A percentile compares a stretch with the other conserved stretches of the same genome.
Conservation (phyloP, 306 rosid genomes). For the Cotoneaster glaucophyllus region DNA sequence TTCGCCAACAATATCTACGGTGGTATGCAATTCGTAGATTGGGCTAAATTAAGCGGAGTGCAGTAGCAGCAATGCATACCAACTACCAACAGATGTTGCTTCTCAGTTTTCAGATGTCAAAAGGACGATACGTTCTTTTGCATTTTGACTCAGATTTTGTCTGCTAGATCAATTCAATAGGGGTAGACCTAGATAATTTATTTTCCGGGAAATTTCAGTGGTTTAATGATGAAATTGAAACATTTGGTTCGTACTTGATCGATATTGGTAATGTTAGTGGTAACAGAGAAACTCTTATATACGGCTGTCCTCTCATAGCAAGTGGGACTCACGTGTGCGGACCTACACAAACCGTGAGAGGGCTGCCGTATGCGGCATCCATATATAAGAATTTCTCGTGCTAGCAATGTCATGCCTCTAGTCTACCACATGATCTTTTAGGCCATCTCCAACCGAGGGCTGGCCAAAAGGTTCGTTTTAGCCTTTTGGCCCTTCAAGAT, state of each 20-base stretch:
- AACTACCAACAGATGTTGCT: background rate
- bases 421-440: background rate
- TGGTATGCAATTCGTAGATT: constrained; percentile 94
- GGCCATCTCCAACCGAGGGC: too few species aligned
- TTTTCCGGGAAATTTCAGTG: background rate
- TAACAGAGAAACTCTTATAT: background rate
- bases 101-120: background rate
- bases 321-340: background rate
- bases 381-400: background rate
- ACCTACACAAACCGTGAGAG: background rate
- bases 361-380: background rate
- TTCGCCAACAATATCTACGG: constrained; percentile 90
- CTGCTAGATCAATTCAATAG: background rate
- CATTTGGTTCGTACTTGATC: background rate
- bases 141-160: background rate
- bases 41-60: constrained; percentile 90
- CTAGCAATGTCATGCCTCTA: background rate
- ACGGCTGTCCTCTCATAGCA: background rate
- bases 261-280: background rate
- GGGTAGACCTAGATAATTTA: background rate
- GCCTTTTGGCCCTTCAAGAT: too few species aligned
- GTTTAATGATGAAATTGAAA: background rate
- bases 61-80: constrained; percentile 32
- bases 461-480: too few species aligned
- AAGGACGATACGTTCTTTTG: background rate